phyloP scores from a whole-genome alignment of 1,139 yeast species.

The Saccharomycopsis hybrid region DNA sequence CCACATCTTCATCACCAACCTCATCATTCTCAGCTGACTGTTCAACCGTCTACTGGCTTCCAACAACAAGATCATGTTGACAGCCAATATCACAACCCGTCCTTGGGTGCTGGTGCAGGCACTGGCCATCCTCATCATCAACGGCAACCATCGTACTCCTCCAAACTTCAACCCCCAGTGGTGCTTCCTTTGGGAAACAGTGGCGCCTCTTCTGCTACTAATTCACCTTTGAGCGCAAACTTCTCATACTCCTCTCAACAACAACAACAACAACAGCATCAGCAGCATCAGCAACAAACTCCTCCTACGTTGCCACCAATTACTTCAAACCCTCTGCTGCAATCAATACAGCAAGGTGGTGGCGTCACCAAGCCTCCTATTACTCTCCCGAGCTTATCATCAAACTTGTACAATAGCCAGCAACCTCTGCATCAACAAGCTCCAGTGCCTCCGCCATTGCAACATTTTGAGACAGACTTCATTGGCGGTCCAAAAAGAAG shows the following conservation, averaged over 20 bases:
- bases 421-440: too few species aligned
- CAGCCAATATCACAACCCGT: not conserved
- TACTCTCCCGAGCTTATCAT: not conserved
- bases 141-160: slow-evolving; percentile 5
- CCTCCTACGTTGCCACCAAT: not conserved
- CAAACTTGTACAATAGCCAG: not conserved
- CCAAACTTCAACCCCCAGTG: slow-evolving; percentile 6
- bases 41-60: not conserved
- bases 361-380: not conserved
- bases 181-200: not conserved
- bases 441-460: not conserved
- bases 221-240: not conserved
- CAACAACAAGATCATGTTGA: not conserved
- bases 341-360: too few species aligned
- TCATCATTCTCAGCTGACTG: not conserved
- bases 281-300: slow-evolving; percentile 5
- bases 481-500: slow-evolving; percentile 4
- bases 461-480: not conserved
- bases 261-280: not conserved
- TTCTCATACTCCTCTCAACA: not conserved
- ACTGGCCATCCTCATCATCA: not conserved
- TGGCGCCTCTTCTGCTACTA: slow-evolving; percentile 15
- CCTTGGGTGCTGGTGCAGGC: not conserved
- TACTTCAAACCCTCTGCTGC: not conserved
- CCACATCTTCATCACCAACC: not conserved